Conservation (phyloP, 2,329 filamentous ascomycete genomes). For the Ambrosiella cleistominuta region DNA sequence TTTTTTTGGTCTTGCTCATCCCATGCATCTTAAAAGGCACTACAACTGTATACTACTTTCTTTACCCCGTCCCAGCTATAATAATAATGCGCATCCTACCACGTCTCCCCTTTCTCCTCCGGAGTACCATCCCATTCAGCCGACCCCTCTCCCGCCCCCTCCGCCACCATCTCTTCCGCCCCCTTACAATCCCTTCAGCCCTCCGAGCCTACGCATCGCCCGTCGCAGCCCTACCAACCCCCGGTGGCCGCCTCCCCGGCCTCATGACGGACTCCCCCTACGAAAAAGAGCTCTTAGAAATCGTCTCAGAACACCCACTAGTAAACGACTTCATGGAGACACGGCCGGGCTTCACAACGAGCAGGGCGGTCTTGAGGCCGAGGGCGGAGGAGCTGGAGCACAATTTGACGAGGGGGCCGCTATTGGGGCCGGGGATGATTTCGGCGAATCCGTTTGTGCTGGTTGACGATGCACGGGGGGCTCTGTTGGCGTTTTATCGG, state of each 20-base stretch:
- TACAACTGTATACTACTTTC: background rate
- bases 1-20: background rate
- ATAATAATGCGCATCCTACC: background rate
- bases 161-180: background rate
- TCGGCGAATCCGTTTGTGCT: slow-evolving; percentile 8
- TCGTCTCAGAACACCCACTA: background rate
- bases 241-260: background rate
- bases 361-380: slow-evolving; percentile 2
- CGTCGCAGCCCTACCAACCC: background rate
- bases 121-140: background rate
- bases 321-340: background rate
- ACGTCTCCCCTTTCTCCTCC: background rate
- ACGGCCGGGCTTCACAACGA: slow-evolving; percentile 1
- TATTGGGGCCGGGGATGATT: slow-evolving; percentile 5
- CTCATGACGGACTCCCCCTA: slow-evolving; percentile 1
- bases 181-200: background rate
- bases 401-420: slow-evolving; percentile 4
- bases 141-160: background rate
- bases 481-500: slow-evolving; percentile 12
- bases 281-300: slow-evolving; percentile 1
- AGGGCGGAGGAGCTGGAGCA: background rate
- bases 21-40: background rate
- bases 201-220: background rate
- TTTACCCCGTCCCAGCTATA: background rate
- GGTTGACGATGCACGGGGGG: background rate